A percentile compares a stretch with the other conserved stretches of the same genome.
These are phyloP conservation scores for Cylindrotheca fusiformis DNA, from an alignment of 108 stramenopile species.

Conservation along the genomic window DNA sequence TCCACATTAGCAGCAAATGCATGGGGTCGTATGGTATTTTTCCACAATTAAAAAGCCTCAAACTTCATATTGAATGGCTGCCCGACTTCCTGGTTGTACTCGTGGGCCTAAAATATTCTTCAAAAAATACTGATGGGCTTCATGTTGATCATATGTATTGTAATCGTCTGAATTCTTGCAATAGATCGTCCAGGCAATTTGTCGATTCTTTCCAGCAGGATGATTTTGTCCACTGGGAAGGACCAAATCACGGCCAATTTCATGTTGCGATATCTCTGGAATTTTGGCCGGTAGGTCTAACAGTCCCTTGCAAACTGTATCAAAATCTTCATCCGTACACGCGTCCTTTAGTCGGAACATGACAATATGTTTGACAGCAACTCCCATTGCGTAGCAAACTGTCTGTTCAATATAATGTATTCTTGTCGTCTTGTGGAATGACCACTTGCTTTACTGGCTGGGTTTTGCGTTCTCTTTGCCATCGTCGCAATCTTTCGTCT, in stretches of 20 bases:
- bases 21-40: no score
- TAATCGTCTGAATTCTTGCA: constrained; percentile 15
- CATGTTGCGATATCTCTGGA: constrained; percentile 4
- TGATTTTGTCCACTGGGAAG: constrained; percentile 22
- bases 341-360: constrained; percentile 14
- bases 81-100: constrained; percentile 18
- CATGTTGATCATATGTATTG: constrained; percentile 12
- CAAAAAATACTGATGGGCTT: constrained; percentile 13
- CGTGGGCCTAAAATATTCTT: background rate
- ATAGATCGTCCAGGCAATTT: constrained; percentile 9
- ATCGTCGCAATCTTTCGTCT: no score
- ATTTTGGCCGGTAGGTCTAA: constrained; percentile 11
- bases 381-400: background rate
- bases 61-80: constrained; percentile 25
- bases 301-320: constrained; percentile 11
- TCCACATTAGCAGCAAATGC: no score
- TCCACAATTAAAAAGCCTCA: no score
- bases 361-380: constrained; percentile 20
- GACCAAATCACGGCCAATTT: constrained; percentile 14
- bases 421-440: no score
- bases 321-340: constrained; percentile 3
- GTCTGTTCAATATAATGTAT: background rate
- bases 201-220: constrained; percentile 29
- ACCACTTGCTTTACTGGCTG: no score
- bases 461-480: no score